A percentile compares a stretch with the other conserved stretches of the same genome.
phyloP scores from a whole-genome alignment of 768 basidiomycete genomes.

The Russula vinacea region DNA sequence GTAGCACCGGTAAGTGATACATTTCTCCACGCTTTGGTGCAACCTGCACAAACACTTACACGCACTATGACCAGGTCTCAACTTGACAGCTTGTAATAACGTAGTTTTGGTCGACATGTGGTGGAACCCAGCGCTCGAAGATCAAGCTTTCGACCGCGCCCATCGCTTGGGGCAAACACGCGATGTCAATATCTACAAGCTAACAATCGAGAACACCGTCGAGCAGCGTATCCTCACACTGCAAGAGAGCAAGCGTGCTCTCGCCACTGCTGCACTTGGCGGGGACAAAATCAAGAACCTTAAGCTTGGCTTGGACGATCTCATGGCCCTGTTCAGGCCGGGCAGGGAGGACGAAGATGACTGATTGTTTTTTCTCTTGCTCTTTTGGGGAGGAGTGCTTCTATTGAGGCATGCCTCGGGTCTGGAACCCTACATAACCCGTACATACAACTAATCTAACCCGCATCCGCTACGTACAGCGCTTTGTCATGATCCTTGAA shows the following conservation, averaged over 20 bases:
- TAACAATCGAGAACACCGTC: constrained; percentile 82
- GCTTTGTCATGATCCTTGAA: background rate
- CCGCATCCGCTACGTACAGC: background rate
- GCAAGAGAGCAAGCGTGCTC: constrained; percentile 87
- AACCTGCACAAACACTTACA: background rate
- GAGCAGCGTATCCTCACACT: constrained; percentile 86
- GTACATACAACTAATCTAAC: background rate
- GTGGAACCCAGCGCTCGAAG: constrained; percentile 93
- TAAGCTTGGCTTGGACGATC: constrained; percentile 80
- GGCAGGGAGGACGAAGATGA: constrained; percentile 48
- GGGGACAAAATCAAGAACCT: constrained; percentile 85
- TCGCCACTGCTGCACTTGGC: constrained; percentile 79
- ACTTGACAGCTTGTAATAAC: constrained; percentile 90
- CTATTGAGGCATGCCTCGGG: background rate
- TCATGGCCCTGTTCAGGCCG: constrained; percentile 73
- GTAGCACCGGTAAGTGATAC: constrained; percentile 66
- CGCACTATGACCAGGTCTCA: constrained; percentile 57
- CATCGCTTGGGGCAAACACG: constrained; percentile 88
- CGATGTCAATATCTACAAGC: constrained; percentile 84
- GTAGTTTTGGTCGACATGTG: constrained; percentile 91
- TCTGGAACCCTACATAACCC: background rate
- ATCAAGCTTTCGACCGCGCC: constrained; percentile 91
- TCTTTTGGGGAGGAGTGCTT: background rate
- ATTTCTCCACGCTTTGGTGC: background rate
- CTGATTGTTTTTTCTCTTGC: background rate